phyloP scores from a whole-genome alignment of 2,329 filamentous ascomycete genomes.

The Fusarium buxicola region DNA sequence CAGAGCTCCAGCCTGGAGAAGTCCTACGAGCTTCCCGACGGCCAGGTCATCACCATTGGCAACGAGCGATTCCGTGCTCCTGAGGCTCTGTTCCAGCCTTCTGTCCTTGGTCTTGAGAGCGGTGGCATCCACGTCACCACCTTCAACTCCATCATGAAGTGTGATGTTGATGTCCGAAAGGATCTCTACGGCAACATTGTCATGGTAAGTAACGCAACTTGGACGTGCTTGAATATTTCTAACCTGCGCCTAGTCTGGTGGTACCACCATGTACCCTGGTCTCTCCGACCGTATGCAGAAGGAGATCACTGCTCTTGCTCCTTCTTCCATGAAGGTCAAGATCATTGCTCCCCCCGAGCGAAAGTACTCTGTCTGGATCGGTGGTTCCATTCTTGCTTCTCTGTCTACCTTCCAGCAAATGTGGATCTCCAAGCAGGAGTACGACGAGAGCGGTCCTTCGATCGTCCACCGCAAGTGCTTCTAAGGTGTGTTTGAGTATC shows the following conservation, averaged over 20 bases:
- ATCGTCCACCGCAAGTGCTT: constrained; percentile 99
- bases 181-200: constrained; percentile 99
- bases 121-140: constrained; percentile 99
- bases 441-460: constrained; percentile 99
- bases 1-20: constrained; percentile 99
- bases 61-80: constrained; percentile 99
- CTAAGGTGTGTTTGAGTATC: constrained; percentile 74
- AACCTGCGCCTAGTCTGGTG: constrained; percentile 81
- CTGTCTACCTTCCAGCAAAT: constrained; percentile 99
- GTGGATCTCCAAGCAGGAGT: constrained; percentile 99
- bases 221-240: constrained; percentile 39
- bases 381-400: constrained; percentile 99
- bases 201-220: constrained; percentile 78
- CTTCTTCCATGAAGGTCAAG: constrained; percentile 99
- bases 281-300: constrained; percentile 99
- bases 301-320: constrained; percentile 99
- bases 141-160: constrained; percentile 99
- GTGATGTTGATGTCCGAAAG: constrained; percentile 99
- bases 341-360: constrained; percentile 99
- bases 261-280: constrained; percentile 99
- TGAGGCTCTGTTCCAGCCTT: constrained; percentile 99
- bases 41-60: constrained; percentile 99
- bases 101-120: constrained; percentile 96
- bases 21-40: constrained; percentile 99
- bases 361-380: constrained; percentile 99